Percentiles rank a stretch among this genome's conserved stretches.
phyloP scores from a whole-genome alignment of 192 early-diverging fungal genomes.

The Coemansia sp. region DNA sequence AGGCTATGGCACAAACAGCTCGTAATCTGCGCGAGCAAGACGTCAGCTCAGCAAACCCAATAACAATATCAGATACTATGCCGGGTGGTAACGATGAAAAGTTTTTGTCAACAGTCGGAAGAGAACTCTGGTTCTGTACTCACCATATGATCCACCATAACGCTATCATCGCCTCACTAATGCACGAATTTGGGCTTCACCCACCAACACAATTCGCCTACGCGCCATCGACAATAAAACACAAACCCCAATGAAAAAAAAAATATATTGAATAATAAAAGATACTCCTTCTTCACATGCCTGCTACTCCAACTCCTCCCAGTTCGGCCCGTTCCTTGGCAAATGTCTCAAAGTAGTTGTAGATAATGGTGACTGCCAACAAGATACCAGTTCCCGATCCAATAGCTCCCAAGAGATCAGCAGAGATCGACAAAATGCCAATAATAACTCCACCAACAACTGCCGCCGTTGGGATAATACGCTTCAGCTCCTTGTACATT shows the following conservation, averaged over 20 bases:
- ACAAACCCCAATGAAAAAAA: slow-evolving; percentile 10
- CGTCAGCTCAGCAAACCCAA: not conserved
- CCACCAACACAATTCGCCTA: slow-evolving; percentile 45
- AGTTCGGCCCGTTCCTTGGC: slow-evolving; percentile 82
- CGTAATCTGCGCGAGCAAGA: not conserved
- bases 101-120: slow-evolving; percentile 41
- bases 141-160: slow-evolving; percentile 60
- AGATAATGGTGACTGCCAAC: slow-evolving; percentile 98
- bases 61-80: slow-evolving; percentile 23
- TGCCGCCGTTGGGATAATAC: slow-evolving; percentile 97
- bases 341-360: slow-evolving; percentile 98
- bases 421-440: slow-evolving; percentile 92
- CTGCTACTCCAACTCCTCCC: slow-evolving; percentile 50
- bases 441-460: slow-evolving; percentile 97
- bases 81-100: slow-evolving; percentile 13
- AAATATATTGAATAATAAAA: not conserved
- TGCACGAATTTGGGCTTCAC: slow-evolving; percentile 37
- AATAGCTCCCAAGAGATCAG: slow-evolving; percentile 98
- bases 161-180: slow-evolving; percentile 49
- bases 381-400: slow-evolving; percentile 99
- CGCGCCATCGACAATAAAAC: slow-evolving; percentile 54
- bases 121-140: slow-evolving; percentile 59
- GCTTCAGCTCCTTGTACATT: slow-evolving; percentile 99
- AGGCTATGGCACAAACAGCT: not conserved
- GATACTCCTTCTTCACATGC: slow-evolving; percentile 26